These are phyloP conservation scores for Cladosporium sp. DNA, from an alignment of 2,329 filamentous ascomycete species.

Conservation along the genomic window DNA sequence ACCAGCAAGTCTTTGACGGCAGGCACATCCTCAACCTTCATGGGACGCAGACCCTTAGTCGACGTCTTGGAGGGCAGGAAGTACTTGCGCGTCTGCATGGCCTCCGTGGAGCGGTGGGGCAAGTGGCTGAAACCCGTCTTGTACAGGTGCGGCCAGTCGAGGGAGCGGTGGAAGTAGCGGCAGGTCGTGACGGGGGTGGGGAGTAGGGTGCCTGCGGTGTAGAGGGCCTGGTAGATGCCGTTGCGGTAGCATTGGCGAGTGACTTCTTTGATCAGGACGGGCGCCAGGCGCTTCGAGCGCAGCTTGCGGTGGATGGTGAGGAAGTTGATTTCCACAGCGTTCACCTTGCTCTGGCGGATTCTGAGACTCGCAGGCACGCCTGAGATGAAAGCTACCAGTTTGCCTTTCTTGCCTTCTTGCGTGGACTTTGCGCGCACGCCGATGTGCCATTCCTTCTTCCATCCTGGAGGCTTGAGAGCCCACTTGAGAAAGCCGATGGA, in stretches of 20 bases:
- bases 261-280: conserved; percentile 96
- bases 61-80: conserved; percentile 70
- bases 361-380: conserved; percentile 82
- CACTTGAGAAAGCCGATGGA: conserved; percentile 84
- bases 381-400: conserved; percentile 93
- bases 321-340: conserved; percentile 94
- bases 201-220: conserved; percentile 87
- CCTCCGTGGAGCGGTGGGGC: conserved; percentile 75
- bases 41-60: conserved; percentile 71
- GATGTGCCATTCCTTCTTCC: conserved; percentile 92
- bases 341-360: conserved; percentile 70
- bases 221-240: conserved; percentile 90
- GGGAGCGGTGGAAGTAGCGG: conserved; percentile 87
- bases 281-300: conserved; percentile 83
- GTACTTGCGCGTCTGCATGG: conserved; percentile 82
- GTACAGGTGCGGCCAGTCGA: conserved; percentile 95
- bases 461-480: conserved; percentile 92
- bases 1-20: conserved; percentile 70
- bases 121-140: conserved; percentile 92
- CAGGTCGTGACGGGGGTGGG: conserved; percentile 91
- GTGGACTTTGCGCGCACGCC: conserved; percentile 67
- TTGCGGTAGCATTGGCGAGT: conserved; percentile 85
- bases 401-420: conserved; percentile 62
- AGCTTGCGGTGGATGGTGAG: conserved; percentile 98
- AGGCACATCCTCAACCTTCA: conserved; percentile 75